Percentiles rank a stretch among this genome's conserved stretches.
These are phyloP conservation scores for Curvularia sp. DNA, from an alignment of 2,329 filamentous ascomycete species.

Conservation along the genomic window DNA sequence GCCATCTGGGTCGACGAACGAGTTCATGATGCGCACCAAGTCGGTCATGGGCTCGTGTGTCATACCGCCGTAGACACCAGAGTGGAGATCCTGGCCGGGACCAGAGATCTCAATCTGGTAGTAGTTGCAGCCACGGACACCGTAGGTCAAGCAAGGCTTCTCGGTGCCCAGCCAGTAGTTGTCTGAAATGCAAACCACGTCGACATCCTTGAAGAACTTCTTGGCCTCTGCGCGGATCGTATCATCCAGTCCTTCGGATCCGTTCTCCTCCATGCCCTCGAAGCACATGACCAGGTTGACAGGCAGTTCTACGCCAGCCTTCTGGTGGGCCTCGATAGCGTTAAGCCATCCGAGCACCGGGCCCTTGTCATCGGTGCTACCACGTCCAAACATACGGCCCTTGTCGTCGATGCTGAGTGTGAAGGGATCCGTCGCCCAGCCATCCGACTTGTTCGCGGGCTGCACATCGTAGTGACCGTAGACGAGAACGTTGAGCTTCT, in stretches of 20 bases:
- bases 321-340: conserved; percentile 96
- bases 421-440: conserved; percentile 96
- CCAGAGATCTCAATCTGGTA: conserved; percentile 91
- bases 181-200: conserved; percentile 97
- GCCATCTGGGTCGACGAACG: conserved; percentile 86
- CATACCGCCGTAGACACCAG: conserved; percentile 94
- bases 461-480: conserved; percentile 99
- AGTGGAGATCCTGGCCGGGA: conserved; percentile 92
- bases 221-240: conserved; percentile 91
- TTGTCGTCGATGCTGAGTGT: conserved; percentile 85
- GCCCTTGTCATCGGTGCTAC: conserved; percentile 96
- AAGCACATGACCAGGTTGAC: conserved; percentile 99
- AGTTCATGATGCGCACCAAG: conserved; percentile 79
- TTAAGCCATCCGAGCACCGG: conserved; percentile 97
- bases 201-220: conserved; percentile 92
- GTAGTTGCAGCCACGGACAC: conserved; percentile 96
- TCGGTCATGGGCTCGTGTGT: conserved; percentile 99
- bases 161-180: conserved; percentile 99
- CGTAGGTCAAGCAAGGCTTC: conserved; percentile 97
- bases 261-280: conserved; percentile 99
- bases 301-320: conserved; percentile 90
- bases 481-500: conserved; percentile 92
- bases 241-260: conserved; percentile 93
- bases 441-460: conserved; percentile 89
- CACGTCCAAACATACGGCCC: conserved; percentile 94